These are phyloP conservation scores for Maudiozyma turicensis DNA, from an alignment of 805 yeast species.

Conservation along the genomic window DNA sequence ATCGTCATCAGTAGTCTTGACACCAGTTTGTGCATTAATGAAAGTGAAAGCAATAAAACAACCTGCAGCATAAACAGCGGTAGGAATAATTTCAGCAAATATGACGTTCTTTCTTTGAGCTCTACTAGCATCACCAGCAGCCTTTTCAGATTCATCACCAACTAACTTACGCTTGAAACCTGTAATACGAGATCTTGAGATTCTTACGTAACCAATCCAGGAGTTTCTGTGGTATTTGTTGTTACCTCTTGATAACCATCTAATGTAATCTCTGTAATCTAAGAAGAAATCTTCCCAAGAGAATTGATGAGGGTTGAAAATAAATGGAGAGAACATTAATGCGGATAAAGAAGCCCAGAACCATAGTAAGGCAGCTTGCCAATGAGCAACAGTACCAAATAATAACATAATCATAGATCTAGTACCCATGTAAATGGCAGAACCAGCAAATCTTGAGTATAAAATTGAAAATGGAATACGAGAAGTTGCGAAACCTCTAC, in stretches of 20 bases:
- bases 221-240: constrained; percentile 82
- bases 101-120: constrained; percentile 70
- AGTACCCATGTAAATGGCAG: constrained; percentile 78
- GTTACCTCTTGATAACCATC: constrained; percentile 89
- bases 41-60: constrained; percentile 71
- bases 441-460: constrained; percentile 70
- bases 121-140: constrained; percentile 75
- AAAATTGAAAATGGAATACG: constrained; percentile 68
- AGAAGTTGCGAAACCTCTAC: constrained; percentile 78
- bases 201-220: constrained; percentile 77
- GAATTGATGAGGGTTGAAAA: constrained; percentile 97
- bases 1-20: constrained; percentile 36
- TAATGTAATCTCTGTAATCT: constrained; percentile 88
- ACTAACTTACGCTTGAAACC: constrained; percentile 70
- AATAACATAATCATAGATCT: constrained; percentile 63
- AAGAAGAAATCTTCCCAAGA: constrained; percentile 92
- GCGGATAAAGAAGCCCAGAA: constrained; percentile 93
- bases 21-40: constrained; percentile 83
- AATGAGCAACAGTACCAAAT: constrained; percentile 64
- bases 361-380: constrained; percentile 95
- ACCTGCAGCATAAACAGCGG: constrained; percentile 66
- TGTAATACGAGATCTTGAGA: constrained; percentile 75
- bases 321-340: constrained; percentile 81
- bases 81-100: constrained; percentile 63
- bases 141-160: constrained; percentile 71